Conservation (phyloP, 2,329 filamentous ascomycete species). For the Tothia fuscella region DNA sequence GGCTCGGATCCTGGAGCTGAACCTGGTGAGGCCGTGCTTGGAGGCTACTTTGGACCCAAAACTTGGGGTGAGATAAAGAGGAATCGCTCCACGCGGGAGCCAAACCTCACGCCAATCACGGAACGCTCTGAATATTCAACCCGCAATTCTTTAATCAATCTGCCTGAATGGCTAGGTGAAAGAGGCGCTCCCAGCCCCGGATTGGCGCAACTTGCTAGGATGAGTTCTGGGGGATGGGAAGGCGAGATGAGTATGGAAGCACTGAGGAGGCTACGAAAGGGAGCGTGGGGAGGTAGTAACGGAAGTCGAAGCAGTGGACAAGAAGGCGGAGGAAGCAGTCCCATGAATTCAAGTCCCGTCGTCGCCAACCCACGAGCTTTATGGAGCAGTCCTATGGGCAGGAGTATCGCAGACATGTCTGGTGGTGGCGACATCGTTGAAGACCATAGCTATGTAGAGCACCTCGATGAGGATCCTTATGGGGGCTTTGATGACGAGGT, state of each 20-base stretch:
- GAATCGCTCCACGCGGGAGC: slow-evolving; percentile 46
- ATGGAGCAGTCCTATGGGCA: slow-evolving; percentile 16
- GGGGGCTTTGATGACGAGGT: too few species aligned
- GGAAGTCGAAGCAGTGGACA: slow-evolving; percentile 40
- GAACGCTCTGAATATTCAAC: slow-evolving; percentile 94
- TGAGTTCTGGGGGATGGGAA: slow-evolving; percentile 32
- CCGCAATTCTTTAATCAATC: slow-evolving; percentile 67
- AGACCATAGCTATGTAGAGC: not conserved
- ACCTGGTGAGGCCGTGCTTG: slow-evolving; percentile 54
- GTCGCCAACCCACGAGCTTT: slow-evolving; percentile 15
- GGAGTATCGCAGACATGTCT: not conserved
- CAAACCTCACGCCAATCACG: slow-evolving; percentile 90
- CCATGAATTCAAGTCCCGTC: slow-evolving; percentile 23
- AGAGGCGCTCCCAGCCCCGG: slow-evolving; percentile 54
- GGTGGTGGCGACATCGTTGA: not conserved
- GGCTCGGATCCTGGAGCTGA: slow-evolving; percentile 28
- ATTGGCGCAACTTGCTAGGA: slow-evolving; percentile 62
- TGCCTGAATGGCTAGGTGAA: slow-evolving; percentile 5
- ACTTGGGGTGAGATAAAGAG: slow-evolving; percentile 8
- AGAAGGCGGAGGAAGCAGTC: slow-evolving; percentile 15
- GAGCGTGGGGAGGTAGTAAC: slow-evolving; percentile 72
- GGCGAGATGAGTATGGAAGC: slow-evolving; percentile 62
- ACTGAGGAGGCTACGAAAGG: slow-evolving; percentile 59
- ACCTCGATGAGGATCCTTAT: not conserved
- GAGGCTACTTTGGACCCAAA: slow-evolving; percentile 78